Evolutionary conservation across 2,329 filamentous ascomycete species (phyloP), one percentile per base, ranked within the genome.

Genomic region (Zasmidium cellare): DNA sequence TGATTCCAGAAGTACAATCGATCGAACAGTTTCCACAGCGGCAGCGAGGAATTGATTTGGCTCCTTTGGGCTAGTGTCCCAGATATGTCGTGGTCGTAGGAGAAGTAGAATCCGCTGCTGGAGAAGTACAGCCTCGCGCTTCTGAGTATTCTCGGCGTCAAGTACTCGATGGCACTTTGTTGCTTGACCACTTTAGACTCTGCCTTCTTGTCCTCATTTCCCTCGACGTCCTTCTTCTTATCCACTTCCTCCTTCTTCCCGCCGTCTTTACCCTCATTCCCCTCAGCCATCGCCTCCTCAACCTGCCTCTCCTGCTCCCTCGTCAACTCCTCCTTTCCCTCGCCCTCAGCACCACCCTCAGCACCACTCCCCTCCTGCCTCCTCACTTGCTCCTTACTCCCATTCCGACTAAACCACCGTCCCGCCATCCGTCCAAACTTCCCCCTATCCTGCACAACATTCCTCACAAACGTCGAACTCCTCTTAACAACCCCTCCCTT

Each of bases 51-150:
- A 22, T 68, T 74, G 71, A 67, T 7, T 72, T 55, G 46, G 74
- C 72, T 66, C 78, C 74, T 38, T 73, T 71, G 59, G 53, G 74
- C 72, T 60, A 83, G 72, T 55, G 83, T 86, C 56, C 88, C 84
- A 0, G 94, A 97, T 51, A 99, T 84, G 71, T 99, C 92, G 71
- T 93, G 84, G 64, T 99, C 94, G 72, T 99, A 97, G 0, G 92
- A 92, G 73, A 93, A 99, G 78, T 89, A 97, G 74, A 97, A 97
- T 72, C 91, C 97, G 62, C 84, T 83, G 0, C 87, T 83, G 1
- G 89, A 87, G 70, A 97, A 93, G 59, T 96, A 84, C 55, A 97
- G 84, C 69, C 90, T 90, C 1, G 91, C 87, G 28, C 90, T 96
- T 44, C 89, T 84, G 45, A 99, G 75, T 41, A 97, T 80, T 69